Base-by-base conservation (phyloP, 1,139 yeast genomes). In the Sugiyamaella castrensis region DNA sequence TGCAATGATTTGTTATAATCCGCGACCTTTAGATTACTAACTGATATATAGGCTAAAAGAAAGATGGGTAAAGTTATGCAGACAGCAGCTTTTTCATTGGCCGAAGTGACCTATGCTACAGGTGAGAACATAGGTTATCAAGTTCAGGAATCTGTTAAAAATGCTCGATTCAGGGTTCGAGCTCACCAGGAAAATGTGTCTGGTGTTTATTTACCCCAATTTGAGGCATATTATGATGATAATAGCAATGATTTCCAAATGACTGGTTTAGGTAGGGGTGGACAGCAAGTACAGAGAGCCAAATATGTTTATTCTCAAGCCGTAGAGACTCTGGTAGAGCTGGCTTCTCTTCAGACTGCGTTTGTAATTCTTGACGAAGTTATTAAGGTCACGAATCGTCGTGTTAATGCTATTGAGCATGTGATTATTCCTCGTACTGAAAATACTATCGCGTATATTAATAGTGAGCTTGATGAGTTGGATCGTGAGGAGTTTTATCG, bases 51-150 rank as follows among this genome's bases (percentile, higher is more conserved):
- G 64, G 88, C 98, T 45, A 92, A 92, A 71, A 81, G 92, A 60
- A 92, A 91, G 74, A 92, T 92, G 98, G 98, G 98, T 42, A 77
- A 94, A 57, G 96, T 92, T 38, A 92, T 92, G 98, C 98, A 92
- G 68, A 87, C 95, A 0, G 98, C 98, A 1, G 95, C 98, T 0
- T 92, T 92, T 67, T 91, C 98, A 10, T 77, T 92, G 60, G 98
- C 98, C 1, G 98, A 92, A 67, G 98, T 92, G 44, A 85, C 92
- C 46, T 92, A 92, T 65, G 98, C 98, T 31, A 91, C 97, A 2
- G 98, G 98, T 52, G 95, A 85, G 61, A 89, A 88, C 71, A 88
- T 92, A 59, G 87, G 89, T 12, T 91, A 88, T 68, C 98, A 92
- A 69, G 96, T 92, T 38, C 96, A 88, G 71, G 98, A 92, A 70